These are phyloP conservation scores for Zygosaccharomyces siamensis DNA, from an alignment of 805 yeast genomes.

Conservation along the genomic window DNA sequence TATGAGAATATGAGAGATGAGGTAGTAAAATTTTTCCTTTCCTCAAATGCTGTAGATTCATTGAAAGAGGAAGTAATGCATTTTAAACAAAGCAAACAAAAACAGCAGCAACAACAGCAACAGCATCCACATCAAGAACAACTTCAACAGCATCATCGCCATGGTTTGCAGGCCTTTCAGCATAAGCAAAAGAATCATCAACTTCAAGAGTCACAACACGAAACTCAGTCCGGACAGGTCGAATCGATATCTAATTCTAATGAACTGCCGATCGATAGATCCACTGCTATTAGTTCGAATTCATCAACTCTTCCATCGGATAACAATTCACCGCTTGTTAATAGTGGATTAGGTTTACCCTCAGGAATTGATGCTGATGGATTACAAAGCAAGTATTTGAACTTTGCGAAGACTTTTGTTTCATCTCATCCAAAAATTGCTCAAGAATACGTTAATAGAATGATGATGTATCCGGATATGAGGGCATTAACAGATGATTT, in stretches of 20 bases:
- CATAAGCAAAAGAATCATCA: background rate
- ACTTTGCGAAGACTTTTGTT: conserved; percentile 31
- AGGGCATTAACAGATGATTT: conserved; percentile 74
- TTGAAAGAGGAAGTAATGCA: conserved; percentile 33
- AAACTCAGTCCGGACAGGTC: background rate
- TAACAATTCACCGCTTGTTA: background rate
- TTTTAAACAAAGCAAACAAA: conserved; percentile 31
- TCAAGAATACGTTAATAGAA: conserved; percentile 30
- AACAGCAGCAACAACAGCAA: conserved; percentile 13
- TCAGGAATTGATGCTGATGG: conserved; percentile 14
- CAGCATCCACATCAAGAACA: conserved; percentile 1
- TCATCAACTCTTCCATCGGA: background rate
- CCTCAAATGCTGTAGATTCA: conserved; percentile 24
- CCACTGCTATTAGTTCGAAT: background rate
- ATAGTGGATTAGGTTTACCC: background rate
- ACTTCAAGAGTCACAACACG: background rate
- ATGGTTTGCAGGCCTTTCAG: background rate
- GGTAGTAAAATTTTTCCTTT: conserved; percentile 23
- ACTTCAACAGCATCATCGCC: background rate
- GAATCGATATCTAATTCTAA: background rate
- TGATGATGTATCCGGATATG: conserved; percentile 40
- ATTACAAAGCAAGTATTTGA: conserved; percentile 23
- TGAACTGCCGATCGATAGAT: conserved; percentile 1
- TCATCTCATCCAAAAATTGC: conserved; percentile 35
- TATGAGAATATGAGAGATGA: conserved; percentile 22